Evolutionary conservation across 225 moss, liverwort and hornwort species (phyloP).

Genomic region (Pleurozium schreberi): DNA sequence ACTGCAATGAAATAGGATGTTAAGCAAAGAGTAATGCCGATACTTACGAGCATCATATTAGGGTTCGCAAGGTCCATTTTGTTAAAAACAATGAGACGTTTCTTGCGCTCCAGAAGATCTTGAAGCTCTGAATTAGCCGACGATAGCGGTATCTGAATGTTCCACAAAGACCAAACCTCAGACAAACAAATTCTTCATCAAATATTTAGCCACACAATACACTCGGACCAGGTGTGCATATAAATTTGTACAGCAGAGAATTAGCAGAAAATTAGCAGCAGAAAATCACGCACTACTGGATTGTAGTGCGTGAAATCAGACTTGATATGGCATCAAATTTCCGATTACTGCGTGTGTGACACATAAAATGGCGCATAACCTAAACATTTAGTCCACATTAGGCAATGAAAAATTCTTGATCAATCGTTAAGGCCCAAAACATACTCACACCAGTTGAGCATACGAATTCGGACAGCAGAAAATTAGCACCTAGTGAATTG

Average conservation of each 20-base stretch:
- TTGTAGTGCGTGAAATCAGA: background rate
- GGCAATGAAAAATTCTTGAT: background rate
- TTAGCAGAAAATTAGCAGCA: background rate
- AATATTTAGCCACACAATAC: background rate
- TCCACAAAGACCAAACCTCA: background rate
- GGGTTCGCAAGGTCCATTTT: conserved; percentile 99
- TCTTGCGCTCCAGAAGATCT: conserved; percentile 76
- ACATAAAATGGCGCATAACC: background rate
- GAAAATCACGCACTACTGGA: background rate
- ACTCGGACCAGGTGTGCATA: background rate
- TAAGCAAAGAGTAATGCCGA: background rate
- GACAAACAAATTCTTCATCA: background rate
- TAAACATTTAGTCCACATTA: background rate
- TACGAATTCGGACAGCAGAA: background rate
- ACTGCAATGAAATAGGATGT: background rate
- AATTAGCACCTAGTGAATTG: background rate
- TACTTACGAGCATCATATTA: conserved; percentile 83
- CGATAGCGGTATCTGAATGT: conserved; percentile 74
- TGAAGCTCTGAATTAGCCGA: conserved; percentile 91
- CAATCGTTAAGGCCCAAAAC: background rate
- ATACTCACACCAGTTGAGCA: background rate
- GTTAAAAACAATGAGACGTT: conserved; percentile 77
- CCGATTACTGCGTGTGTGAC: background rate
- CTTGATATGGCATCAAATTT: background rate
- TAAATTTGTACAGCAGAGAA: background rate